Evolutionary conservation across 164 flowering plant species (phyloP), one percentile per base, ranked within the genome.

Genomic region (Euptelea pleiosperma): DNA sequence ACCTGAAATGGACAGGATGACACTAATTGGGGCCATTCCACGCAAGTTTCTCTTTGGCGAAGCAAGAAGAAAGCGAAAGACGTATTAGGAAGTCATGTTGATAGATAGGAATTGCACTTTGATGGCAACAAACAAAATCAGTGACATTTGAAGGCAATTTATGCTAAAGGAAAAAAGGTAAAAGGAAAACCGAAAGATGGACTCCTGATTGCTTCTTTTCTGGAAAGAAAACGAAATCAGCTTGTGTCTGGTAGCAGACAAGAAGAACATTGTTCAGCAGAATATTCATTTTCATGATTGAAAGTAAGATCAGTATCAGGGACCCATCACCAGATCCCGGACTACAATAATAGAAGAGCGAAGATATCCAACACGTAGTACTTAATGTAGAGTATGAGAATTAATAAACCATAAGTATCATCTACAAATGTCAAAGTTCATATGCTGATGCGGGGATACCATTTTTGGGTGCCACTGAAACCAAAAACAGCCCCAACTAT

Each of bases 211-310:
- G 34, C 30, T 58, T 25, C 51, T 51, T 66, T 65, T 52, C 62
- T 54, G 28, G n/a, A n/a, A n/a, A n/a, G n/a, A n/a, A n/a, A n/a
- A n/a, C n/a, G n/a, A n/a, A n/a, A n/a, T n/a, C 68, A 64, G 64
- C 66, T 64, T 72, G 75, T 60, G 72, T 71, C 5, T 53, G 18
- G 55, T 52, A 66, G 58, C 52, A 70, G 76, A 57, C 62, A 51
- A 11, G 57, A 62, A 52, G 66, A 70, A 77, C 69, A 61, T 68
- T 55, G 24, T 24, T 18, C 30, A 43, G 25, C 37, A 29, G 73
- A n/a, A n/a, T n/a, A 76, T 81, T 70, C 70, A 65, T 56, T 62
- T 55, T 71, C 70, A 77, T 61, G 68, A 70, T 61, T n/a, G n/a
- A n/a, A n/a, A n/a, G n/a, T 63, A 58, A 70, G 59, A 60, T 15